These are phyloP conservation scores for Podila epicladia DNA, from an alignment of 192 early-diverging fungal species.

Conservation along the genomic window DNA sequence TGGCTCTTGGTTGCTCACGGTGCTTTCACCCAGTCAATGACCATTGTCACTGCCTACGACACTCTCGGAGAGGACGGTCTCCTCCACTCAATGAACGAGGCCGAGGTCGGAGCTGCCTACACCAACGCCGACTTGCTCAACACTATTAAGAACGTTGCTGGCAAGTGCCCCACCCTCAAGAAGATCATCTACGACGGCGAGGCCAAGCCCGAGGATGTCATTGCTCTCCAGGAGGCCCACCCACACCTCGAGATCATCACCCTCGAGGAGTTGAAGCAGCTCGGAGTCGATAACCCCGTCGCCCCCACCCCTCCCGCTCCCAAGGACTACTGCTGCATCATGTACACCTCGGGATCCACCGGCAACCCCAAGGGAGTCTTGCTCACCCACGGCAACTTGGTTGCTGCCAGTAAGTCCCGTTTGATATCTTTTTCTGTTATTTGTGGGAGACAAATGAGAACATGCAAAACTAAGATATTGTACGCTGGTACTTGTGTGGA, in stretches of 20 bases:
- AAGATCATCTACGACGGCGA: slow-evolving; percentile 75
- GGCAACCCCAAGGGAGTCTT: slow-evolving; percentile 92
- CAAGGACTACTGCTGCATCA: slow-evolving; percentile 80
- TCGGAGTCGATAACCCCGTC: slow-evolving; percentile 69
- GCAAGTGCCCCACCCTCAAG: slow-evolving; percentile 65
- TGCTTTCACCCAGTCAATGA: slow-evolving; percentile 68
- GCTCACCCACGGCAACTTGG: slow-evolving; percentile 80
- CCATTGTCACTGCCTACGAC: slow-evolving; percentile 84
- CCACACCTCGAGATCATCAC: slow-evolving; percentile 56
- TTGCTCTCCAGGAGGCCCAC: slow-evolving; percentile 40
- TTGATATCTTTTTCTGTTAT: too few species aligned
- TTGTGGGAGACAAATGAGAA: too few species aligned
- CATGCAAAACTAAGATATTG: too few species aligned
- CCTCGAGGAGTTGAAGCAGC: slow-evolving; percentile 66
- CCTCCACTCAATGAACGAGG: slow-evolving; percentile 81
- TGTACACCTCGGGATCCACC: slow-evolving; percentile 90
- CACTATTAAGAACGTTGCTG: slow-evolving; percentile 63
- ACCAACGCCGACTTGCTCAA: slow-evolving; percentile 74
- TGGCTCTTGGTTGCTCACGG: slow-evolving; percentile 48
- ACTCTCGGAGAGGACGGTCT: slow-evolving; percentile 86
- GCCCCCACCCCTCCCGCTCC: slow-evolving; percentile 66
- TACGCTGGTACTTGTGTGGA: too few species aligned
- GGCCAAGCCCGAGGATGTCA: slow-evolving; percentile 55
- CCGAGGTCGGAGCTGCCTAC: slow-evolving; percentile 74
- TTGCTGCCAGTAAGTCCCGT: too few species aligned